Evolutionary conservation across 2,329 filamentous ascomycete genomes (phyloP), one percentile per base, ranked within the genome.

Genomic region (Nemania sp.): DNA sequence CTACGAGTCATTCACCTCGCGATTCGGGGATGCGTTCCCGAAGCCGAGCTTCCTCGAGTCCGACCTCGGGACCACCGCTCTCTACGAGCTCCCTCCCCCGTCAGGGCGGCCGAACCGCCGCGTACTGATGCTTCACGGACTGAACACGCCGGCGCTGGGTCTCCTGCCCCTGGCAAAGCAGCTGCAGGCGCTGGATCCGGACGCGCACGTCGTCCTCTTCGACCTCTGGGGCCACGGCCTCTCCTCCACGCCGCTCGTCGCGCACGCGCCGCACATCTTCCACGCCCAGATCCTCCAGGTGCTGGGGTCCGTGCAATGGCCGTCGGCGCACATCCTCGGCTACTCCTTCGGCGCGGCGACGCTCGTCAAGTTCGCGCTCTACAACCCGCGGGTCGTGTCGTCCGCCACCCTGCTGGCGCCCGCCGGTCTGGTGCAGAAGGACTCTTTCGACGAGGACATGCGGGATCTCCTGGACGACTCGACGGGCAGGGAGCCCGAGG

Each of bases 141-240:
- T 62, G 3, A 57, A 57, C 45, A 65, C 62, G 18, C 62, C 62
- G 4, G 59, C 62, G 9, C 59, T 65, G 0, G 62, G 62, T 2
- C 50, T 65, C 4, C 35, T 42, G 21, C 55, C 56, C 1, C 59
- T 65, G 4, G 62, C 59, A 2, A 50, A 37, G 21, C 17, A 45
- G 37, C 48, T 64, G 12, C 59, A 59, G 15, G 21, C 40, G 6
- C 29, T 46, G 1, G 58, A 62, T n/a, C 21, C 52, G 2, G 39
- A 54, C 10, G 50, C 62, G 3, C 62, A 62, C 15, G 20, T 65
- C 45, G 53, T 52, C 1, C 39, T 62, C 13, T 59, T 51, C 18
- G 62, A 65, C 15, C 56, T 57, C 37, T 65, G 62, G 62, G 62
- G 62, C 13, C 62, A 65, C 50, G 62, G 52, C 10, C 53, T 62